Percentiles rank a stretch among this genome's conserved stretches.
phyloP scores from a whole-genome alignment of 768 basidiomycete genomes.

The Rhizopogon vesiculosus region DNA sequence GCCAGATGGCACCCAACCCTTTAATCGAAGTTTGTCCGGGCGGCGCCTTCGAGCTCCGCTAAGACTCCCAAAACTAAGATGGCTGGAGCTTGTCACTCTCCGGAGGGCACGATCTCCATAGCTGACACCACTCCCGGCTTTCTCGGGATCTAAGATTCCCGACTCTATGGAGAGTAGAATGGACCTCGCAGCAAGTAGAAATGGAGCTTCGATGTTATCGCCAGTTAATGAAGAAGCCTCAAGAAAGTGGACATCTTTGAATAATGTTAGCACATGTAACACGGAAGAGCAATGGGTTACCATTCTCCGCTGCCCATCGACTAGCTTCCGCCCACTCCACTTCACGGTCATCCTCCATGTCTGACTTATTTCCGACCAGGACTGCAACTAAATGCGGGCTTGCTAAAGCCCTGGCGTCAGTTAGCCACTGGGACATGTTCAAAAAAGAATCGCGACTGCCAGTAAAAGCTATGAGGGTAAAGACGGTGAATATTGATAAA shows the following conservation, averaged over 20 bases:
- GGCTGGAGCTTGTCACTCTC: conserved; percentile 87
- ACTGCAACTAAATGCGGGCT: conserved; percentile 89
- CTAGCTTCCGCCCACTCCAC: conserved; percentile 96
- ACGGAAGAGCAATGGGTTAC: conserved; percentile 35
- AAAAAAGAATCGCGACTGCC: conserved; percentile 81
- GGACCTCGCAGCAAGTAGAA: conserved; percentile 79
- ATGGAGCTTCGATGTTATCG: conserved; percentile 93
- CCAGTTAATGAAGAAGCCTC: conserved; percentile 91
- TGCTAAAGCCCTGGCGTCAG: conserved; percentile 89
- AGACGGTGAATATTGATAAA: conserved; percentile 1
- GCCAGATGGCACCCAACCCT: conserved; percentile 55
- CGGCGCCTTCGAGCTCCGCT: conserved; percentile 59
- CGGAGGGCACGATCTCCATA: conserved; percentile 93
- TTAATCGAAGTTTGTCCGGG: conserved; percentile 55
- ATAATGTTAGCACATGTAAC: conserved; percentile 2
- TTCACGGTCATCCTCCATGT: conserved; percentile 90
- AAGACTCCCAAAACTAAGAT: conserved; percentile 80
- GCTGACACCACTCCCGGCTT: conserved; percentile 90
- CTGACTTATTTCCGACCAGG: conserved; percentile 93
- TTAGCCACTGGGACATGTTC: conserved; percentile 84
- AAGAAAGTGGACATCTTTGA: conserved; percentile 82
- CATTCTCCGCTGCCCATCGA: conserved; percentile 93
- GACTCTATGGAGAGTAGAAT: conserved; percentile 90
- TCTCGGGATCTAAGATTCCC: conserved; percentile 87
- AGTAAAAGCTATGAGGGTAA: background rate